Percentiles rank a stretch among this genome's conserved stretches.
Evolutionary conservation across 2,329 filamentous ascomycete genomes (phyloP).

Genomic region (Hypomyces perniciosus): DNA sequence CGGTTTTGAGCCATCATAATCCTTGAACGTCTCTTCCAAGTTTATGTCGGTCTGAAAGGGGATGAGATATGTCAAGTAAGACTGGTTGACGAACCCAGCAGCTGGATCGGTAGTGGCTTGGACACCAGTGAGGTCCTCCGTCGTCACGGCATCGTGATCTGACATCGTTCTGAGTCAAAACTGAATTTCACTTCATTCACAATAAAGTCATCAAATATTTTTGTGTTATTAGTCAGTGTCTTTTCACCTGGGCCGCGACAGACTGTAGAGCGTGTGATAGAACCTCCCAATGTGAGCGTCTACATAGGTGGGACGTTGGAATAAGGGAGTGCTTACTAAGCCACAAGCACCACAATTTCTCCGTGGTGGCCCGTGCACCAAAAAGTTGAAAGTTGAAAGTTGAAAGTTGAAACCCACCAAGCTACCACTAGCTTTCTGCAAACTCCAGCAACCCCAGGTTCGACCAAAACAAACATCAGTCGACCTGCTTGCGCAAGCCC

Average conservation of each 20-base stretch:
- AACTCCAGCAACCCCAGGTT: conserved; percentile 5
- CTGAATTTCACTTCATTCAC: background rate
- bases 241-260: background rate
- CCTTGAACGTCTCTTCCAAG: conserved; percentile 46
- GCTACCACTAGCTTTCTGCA: background rate
- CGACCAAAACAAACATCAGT: background rate
- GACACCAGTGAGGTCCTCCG: conserved; percentile 20
- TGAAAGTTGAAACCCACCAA: background rate
- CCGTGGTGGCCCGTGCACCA: conserved; percentile 17
- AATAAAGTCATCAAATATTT: background rate
- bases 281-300: background rate
- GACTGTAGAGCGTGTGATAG: background rate
- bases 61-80: conserved; percentile 55
- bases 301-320: background rate
- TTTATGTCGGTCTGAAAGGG: conserved; percentile 50
- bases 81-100: conserved; percentile 47
- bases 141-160: conserved; percentile 16
- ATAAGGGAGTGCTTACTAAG: no score
- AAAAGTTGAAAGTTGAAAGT: conserved; percentile 13
- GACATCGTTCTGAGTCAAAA: conserved; percentile 15
- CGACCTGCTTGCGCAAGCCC: conserved; percentile 1
- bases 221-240: background rate
- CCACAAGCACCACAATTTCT: background rate
- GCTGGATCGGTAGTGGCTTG: conserved; percentile 20
- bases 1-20: conserved; percentile 37